Evolutionary conservation across 2,329 filamentous ascomycete genomes (phyloP).

Genomic region (Neoscytalidium dimidiatum): DNA sequence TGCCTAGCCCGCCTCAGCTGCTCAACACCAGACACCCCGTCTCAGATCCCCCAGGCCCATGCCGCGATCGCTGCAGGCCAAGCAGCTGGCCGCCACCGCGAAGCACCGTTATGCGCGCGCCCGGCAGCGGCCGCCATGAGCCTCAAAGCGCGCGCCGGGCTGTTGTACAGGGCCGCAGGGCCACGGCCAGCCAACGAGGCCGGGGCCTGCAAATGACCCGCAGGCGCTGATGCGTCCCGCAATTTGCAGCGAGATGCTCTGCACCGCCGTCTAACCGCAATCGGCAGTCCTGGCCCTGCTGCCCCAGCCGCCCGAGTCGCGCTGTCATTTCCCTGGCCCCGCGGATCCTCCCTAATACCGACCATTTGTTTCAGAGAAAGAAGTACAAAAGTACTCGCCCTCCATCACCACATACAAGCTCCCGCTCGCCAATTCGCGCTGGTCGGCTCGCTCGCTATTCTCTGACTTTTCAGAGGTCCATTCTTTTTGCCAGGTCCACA

Average conservation of each 20-base stretch:
- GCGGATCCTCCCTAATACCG: slow-evolving; percentile 10
- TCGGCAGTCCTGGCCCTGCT: not conserved
- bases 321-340: slow-evolving; percentile 7
- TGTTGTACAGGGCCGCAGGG: not conserved
- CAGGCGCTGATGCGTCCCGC: slow-evolving; percentile 5
- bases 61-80: not conserved
- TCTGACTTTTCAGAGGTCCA: slow-evolving; percentile 21
- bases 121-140: not conserved
- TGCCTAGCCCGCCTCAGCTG: not conserved
- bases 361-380: not conserved
- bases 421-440: not conserved
- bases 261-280: not conserved
- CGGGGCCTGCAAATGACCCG: not conserved
- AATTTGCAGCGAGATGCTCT: not conserved
- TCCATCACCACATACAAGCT: not conserved
- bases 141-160: not conserved
- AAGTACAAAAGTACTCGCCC: slow-evolving; percentile 13
- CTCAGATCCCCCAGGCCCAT: not conserved
- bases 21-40: not conserved
- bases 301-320: slow-evolving; percentile 1
- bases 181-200: not conserved
- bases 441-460: slow-evolving; percentile 12
- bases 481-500: slow-evolving; percentile 2
- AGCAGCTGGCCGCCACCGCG: not conserved
- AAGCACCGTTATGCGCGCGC: not conserved